These are phyloP conservation scores for Graphiopsis chlorocephala DNA, from an alignment of 2,329 filamentous ascomycete genomes.

Conservation along the genomic window DNA sequence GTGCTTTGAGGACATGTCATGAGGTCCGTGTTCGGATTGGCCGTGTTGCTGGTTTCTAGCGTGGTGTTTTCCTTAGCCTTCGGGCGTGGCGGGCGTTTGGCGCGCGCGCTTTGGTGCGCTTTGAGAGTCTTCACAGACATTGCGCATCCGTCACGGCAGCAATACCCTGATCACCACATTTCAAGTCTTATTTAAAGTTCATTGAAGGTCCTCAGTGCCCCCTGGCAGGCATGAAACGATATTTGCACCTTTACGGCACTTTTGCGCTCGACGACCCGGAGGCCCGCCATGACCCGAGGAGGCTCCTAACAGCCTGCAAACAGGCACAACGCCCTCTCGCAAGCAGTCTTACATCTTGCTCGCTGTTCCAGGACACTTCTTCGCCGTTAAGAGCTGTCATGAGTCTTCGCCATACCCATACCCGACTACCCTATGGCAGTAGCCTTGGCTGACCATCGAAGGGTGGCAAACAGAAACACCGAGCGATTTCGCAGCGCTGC, in stretches of 20 bases:
- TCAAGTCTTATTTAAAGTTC: background rate
- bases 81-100: background rate
- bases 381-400: background rate
- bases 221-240: background rate
- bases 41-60: background rate
- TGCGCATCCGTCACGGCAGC: background rate
- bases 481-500: background rate
- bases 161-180: background rate
- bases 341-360: background rate
- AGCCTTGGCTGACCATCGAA: background rate
- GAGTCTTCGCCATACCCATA: background rate
- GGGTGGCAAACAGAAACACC: background rate
- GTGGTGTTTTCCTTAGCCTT: background rate
- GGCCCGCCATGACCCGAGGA: background rate
- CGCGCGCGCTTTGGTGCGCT: background rate
- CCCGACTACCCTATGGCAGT: too few relatives aligned
- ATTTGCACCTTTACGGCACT: background rate
- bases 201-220: background rate
- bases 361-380: rapidly evolving
- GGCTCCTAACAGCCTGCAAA: background rate
- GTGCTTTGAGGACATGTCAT: too few relatives aligned
- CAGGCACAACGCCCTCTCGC: background rate
- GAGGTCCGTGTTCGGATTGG: too few relatives aligned
- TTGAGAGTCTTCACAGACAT: background rate
- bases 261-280: background rate